A percentile compares a stretch with the other conserved stretches of the same genome.
Evolutionary conservation across 768 basidiomycete genomes (phyloP).

Genomic region (Hericium alpestre): DNA sequence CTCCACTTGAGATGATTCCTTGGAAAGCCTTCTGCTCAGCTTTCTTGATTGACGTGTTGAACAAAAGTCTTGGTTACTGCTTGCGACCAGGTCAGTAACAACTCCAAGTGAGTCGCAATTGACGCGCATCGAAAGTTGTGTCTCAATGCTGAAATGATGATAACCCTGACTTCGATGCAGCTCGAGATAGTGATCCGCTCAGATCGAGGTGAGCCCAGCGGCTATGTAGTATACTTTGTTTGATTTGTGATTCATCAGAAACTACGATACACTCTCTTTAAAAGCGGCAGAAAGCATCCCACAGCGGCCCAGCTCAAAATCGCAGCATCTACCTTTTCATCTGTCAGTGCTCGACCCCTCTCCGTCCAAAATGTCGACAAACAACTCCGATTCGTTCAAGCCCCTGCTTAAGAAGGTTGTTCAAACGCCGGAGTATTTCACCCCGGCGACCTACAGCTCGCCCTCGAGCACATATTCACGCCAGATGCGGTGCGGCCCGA

Average conservation of each 20-base stretch:
- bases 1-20: no score
- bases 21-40: no score
- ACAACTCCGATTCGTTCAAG: slow-evolving; percentile 53
- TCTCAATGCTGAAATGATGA: no score
- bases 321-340: not conserved
- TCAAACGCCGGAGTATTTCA: slow-evolving; percentile 75
- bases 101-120: no score
- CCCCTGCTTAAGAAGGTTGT: slow-evolving; percentile 67
- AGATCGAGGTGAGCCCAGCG: not conserved
- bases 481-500: slow-evolving; percentile 52
- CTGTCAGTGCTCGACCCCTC: not conserved
- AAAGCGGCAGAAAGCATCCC: not conserved
- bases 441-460: slow-evolving; percentile 53
- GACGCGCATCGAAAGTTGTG: no score
- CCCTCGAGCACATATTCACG: slow-evolving; percentile 67
- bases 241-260: not conserved
- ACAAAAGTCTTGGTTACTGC: no score
- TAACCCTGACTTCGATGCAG: no score
- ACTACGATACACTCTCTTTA: not conserved
- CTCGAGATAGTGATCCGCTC: not conserved
- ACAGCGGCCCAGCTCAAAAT: not conserved
- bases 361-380: not conserved
- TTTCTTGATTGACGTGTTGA: no score
- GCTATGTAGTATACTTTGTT: not conserved
- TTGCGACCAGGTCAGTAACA: no score